Evolutionary conservation across 2,329 filamentous ascomycete species (phyloP), one percentile per base, ranked within the genome.

Genomic region (Xylariaceae sp.): DNA sequence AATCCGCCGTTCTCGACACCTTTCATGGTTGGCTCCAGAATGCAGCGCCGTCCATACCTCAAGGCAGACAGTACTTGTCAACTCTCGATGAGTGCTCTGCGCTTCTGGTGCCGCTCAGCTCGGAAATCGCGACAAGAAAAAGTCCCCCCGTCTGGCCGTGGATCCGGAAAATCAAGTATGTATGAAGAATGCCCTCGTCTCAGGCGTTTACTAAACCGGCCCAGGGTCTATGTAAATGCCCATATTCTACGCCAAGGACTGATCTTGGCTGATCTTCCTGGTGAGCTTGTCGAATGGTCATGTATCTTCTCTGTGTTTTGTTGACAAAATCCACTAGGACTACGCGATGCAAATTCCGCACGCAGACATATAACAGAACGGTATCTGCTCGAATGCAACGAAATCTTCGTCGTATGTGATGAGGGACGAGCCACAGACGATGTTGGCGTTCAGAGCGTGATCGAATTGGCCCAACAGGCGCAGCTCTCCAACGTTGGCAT

Each of bases 211-310:
- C 23, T 30, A 30, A 42, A 71, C 55, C 23, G 17, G 8, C 17
- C n/a, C 44, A 80, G 77, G 53, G 76, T 82, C 0, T 77, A 70
- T 47, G 62, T 75, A 9, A 75, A 76, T 11, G 60, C 79, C 0
- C 68, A 78, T 60, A 78, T 81, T 15, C 65, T 82, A 7, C 78
- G 76, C 58, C 77, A 75, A 56, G 79, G 79, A 0, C 70, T 81
- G 0, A 66, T 80, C 3, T 71, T 82, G 5, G 78, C 78, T 0
- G 79, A 82, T 59, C 73, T 82, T 15, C 78, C 79, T 30, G 78
- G 77, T 78, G 71, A 18, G 66, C 44, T 23, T n/a, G 30, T 62
- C 15, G 52, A 11, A 37, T 51, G 42, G 10, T 9, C 48, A 10
- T 2, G 37, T 10, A 4, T 15, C 15, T 44, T 18, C 4, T 15